Evolutionary conservation across 371 early-diverging fungal genomes (phyloP).

Genomic region (Apophysomyces variabilis): DNA sequence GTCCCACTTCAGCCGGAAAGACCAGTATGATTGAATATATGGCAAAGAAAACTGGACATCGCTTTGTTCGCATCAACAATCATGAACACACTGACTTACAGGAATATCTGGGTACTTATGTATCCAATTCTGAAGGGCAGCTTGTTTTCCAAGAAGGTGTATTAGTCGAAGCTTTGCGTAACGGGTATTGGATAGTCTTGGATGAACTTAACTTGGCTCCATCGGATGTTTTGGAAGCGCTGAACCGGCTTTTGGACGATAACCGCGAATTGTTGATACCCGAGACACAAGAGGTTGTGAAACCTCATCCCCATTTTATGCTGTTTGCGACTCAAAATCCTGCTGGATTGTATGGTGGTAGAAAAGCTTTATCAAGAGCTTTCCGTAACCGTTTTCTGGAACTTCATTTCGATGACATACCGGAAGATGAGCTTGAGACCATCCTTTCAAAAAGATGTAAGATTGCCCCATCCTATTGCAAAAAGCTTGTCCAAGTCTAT

Average conservation of each 20-base stretch:
- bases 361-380: conserved; percentile 98
- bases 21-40: conserved; percentile 98
- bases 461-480: conserved; percentile 92
- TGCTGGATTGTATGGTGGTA: conserved; percentile 97
- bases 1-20: conserved; percentile 99
- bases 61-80: conserved; percentile 99
- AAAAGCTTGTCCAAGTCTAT: conserved; percentile 89
- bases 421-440: conserved; percentile 86
- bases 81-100: conserved; percentile 99
- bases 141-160: conserved; percentile 97
- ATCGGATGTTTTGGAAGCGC: conserved; percentile 98
- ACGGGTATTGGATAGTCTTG: conserved; percentile 99
- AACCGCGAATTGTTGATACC: conserved; percentile 98
- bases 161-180: conserved; percentile 93
- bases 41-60: conserved; percentile 92
- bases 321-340: conserved; percentile 99
- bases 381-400: conserved; percentile 99
- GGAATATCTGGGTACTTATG: conserved; percentile 98
- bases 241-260: conserved; percentile 99
- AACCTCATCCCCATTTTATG: conserved; percentile 98
- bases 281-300: conserved; percentile 95
- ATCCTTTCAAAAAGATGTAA: conserved; percentile 85
- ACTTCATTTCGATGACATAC: conserved; percentile 94
- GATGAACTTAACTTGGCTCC: conserved; percentile 99
- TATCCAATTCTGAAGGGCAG: conserved; percentile 78